phyloP scores from a whole-genome alignment of 345 rosid species.

The Arabis hirsuta region DNA sequence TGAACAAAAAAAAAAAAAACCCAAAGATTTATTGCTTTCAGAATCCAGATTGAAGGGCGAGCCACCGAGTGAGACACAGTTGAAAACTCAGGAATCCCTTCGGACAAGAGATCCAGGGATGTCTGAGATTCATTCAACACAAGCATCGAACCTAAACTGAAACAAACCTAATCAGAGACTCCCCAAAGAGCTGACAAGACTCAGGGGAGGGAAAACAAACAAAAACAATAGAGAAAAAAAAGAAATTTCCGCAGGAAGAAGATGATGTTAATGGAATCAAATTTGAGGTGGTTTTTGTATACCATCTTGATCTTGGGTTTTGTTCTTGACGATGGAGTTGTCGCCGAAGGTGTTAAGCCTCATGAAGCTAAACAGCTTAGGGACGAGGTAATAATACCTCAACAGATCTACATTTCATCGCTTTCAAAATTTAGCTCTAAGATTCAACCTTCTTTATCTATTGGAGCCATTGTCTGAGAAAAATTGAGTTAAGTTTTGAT shows the following conservation, averaged over 20 bases:
- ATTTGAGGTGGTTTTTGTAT: conserved; percentile 37
- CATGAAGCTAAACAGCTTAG: conserved; percentile 82
- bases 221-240: not conserved
- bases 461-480: not conserved
- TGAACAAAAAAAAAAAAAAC: not conserved
- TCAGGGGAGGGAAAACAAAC: not conserved
- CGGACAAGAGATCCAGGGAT: conserved; percentile 38
- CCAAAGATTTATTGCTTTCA: conserved; percentile 1
- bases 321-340: conserved; percentile 40
- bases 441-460: too few species aligned
- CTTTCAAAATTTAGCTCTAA: too few species aligned
- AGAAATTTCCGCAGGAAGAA: not conserved
- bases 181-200: not conserved
- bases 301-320: conserved; percentile 36
- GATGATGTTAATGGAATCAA: conserved; percentile 30
- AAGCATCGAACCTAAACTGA: not conserved
- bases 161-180: not conserved
- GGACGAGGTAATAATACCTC: conserved; percentile 68
- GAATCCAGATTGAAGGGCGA: conserved; percentile 31
- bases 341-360: conserved; percentile 71
- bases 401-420: not conserved
- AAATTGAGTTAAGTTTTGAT: conserved; percentile 23
- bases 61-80: conserved; percentile 34
- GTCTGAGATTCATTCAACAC: conserved; percentile 21
- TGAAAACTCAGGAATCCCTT: conserved; percentile 27